phyloP scores from a whole-genome alignment of 306 rosid species.

The Canavalia ensiformis region DNA sequence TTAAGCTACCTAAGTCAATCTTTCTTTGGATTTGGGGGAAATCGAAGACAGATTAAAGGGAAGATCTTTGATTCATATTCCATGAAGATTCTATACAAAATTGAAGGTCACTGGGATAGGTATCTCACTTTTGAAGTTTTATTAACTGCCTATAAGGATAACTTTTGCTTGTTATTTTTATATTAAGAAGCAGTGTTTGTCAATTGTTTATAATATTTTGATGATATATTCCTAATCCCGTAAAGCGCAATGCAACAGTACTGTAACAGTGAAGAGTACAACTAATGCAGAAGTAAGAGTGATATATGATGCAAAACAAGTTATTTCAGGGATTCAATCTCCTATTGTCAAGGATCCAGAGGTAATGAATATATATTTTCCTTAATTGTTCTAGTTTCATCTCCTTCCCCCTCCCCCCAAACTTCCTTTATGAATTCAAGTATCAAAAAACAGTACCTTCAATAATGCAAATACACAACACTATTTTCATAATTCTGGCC shows the following conservation, averaged over 20 bases:
- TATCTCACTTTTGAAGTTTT: slow-evolving; percentile 29
- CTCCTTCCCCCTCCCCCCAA: background rate
- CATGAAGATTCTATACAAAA: slow-evolving; percentile 60
- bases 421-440: background rate
- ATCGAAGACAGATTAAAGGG: slow-evolving; percentile 64
- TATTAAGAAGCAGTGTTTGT: background rate
- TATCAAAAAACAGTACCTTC: background rate
- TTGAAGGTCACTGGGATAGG: slow-evolving; percentile 88
- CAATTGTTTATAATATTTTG: background rate
- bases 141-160: background rate
- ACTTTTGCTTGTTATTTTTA: background rate
- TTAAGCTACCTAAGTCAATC: slow-evolving; percentile 58
- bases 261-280: slow-evolving; percentile 60
- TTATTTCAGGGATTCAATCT: slow-evolving; percentile 62
- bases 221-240: background rate
- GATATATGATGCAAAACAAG: slow-evolving; percentile 72
- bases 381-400: background rate
- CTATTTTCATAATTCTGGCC: background rate
- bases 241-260: slow-evolving; percentile 55
- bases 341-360: slow-evolving; percentile 60
- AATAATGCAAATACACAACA: background rate
- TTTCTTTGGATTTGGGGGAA: slow-evolving; percentile 63
- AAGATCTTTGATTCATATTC: slow-evolving; percentile 63
- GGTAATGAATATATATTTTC: slow-evolving; percentile 50
- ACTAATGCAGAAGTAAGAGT: slow-evolving; percentile 53